Evolutionary conservation across 129 eudicot species (phyloP), one percentile per base, ranked within the genome.

Genomic region (Centaurea solstitialis): DNA sequence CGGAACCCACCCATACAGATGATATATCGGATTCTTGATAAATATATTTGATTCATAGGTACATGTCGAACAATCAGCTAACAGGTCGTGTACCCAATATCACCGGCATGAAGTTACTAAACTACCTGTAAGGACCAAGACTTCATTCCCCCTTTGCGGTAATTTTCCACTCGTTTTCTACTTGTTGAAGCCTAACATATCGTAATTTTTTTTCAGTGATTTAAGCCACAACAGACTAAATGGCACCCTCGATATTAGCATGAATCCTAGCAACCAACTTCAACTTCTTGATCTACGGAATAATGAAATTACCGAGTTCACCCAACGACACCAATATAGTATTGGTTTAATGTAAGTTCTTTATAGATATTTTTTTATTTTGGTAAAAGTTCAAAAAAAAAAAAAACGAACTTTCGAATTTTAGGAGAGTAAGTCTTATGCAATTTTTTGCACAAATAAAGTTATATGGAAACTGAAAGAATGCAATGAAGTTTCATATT

Each of bases 221-320:
- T 41, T 82, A 64, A 89, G 87, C 78, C 80, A 90, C 82, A 94
- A 94, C 57, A 81, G 76, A 39, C 82, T 94, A 57, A 84, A 87
- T 64, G 92, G 86, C 28, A 86, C 90, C 2, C 80, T 91, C 73
- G 57, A 85, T 80, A 88, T 94, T 88, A 86, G 90, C 30, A 74
- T 76, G 43, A 78, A 80, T 68, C 81, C 87, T 33, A 82, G 86
- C 87, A 68, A 72, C 79, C 89, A 91, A 67, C 86, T 91, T 81
- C 85, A 91, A 71, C 88, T 85, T 62, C 87, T 91, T 70, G 93
- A 94, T 85, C 85, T 94, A 67, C 83, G 70, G 86, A 47, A 72
- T 83, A 94, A 94, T 83, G 73, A 53, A n/a, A 73, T 78, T 76
- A 6, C 9, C 6, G 62, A 9, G 41, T 76, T 82, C 72, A 17